Evolutionary conservation across 2,329 filamentous ascomycete species (phyloP).

Genomic region (Helminthosporium solani): DNA sequence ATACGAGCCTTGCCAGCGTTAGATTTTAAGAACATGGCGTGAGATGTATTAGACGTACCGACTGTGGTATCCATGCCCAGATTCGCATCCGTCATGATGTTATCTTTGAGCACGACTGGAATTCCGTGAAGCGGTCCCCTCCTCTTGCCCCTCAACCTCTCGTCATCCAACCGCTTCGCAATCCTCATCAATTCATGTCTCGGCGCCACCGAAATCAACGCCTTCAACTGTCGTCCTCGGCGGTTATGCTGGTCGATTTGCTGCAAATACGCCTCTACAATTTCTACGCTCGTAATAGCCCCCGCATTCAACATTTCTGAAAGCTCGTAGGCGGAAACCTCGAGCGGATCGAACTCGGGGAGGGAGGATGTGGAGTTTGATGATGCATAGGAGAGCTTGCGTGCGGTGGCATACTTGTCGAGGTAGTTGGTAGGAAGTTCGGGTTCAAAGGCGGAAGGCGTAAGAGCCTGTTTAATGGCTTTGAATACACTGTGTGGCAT

Average conservation of each 20-base stretch:
- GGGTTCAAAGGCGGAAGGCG: constrained; percentile 26
- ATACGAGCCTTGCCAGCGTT: constrained; percentile 29
- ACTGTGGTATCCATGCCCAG: constrained; percentile 46
- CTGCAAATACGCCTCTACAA: constrained; percentile 36
- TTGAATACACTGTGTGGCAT: constrained; percentile 22
- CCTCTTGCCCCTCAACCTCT: constrained; percentile 37
- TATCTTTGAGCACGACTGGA: constrained; percentile 47
- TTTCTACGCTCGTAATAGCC: constrained; percentile 37
- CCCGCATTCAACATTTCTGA: constrained; percentile 33
- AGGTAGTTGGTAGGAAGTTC: constrained; percentile 19
- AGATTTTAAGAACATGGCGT: not conserved
- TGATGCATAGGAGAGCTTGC: constrained; percentile 33
- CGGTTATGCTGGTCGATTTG: constrained; percentile 41
- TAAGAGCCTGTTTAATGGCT: constrained; percentile 28
- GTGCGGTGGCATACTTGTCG: constrained; percentile 17
- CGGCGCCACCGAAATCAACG: constrained; percentile 43
- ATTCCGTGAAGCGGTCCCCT: constrained; percentile 47
- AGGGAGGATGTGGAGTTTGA: constrained; percentile 24
- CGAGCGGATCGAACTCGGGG: constrained; percentile 37
- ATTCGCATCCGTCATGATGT: constrained; percentile 41
- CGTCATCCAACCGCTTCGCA: constrained; percentile 44
- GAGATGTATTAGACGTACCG: constrained; percentile 23
- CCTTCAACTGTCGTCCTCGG: constrained; percentile 36
- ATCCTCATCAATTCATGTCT: constrained; percentile 37
- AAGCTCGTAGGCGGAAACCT: constrained; percentile 32